Percentiles rank a stretch among this genome's conserved stretches.
phyloP scores from a whole-genome alignment of 108 stramenopile species.

The Mayamaea pseudoterrestris region DNA sequence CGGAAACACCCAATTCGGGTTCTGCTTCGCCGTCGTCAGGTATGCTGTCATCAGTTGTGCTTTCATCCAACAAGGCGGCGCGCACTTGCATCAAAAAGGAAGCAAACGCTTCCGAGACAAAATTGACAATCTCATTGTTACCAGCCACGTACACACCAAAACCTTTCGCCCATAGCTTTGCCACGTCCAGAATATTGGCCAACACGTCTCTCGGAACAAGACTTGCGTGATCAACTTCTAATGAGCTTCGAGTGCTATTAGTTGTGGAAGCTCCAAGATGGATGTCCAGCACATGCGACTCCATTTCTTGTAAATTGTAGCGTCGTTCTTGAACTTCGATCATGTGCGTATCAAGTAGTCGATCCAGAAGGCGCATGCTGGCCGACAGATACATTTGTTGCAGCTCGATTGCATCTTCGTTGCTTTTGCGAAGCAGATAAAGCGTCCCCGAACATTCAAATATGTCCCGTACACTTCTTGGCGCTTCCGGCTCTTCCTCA shows the following conservation, averaged over 20 bases:
- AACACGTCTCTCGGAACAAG: conserved; percentile 46
- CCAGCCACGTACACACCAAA: conserved; percentile 16
- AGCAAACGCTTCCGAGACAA: conserved; percentile 43
- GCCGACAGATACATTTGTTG: conserved; percentile 50
- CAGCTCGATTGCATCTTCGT: conserved; percentile 22
- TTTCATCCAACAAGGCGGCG: conserved; percentile 8
- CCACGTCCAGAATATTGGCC: conserved; percentile 61
- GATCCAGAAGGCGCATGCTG: conserved; percentile 39
- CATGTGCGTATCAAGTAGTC: conserved; percentile 37
- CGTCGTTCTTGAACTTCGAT: conserved; percentile 31
- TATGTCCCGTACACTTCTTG: conserved; percentile 54
- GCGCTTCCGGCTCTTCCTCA: conserved; percentile 19
- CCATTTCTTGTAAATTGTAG: background rate
- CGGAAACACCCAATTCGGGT: conserved; percentile 43
- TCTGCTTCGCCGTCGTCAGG: conserved; percentile 37
- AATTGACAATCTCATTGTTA: conserved; percentile 8
- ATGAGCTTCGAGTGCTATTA: too few species aligned
- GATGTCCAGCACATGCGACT: too few species aligned
- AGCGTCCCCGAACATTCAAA: conserved; percentile 76
- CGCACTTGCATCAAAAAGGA: conserved; percentile 50
- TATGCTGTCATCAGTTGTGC: conserved; percentile 7
- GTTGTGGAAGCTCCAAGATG: too few species aligned
- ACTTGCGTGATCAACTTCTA: background rate
- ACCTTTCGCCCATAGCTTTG: conserved; percentile 49
- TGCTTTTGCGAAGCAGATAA: conserved; percentile 22